Evolutionary conservation across 768 basidiomycete species (phyloP), one percentile per base, ranked within the genome.

Genomic region (Serendipita indica): DNA sequence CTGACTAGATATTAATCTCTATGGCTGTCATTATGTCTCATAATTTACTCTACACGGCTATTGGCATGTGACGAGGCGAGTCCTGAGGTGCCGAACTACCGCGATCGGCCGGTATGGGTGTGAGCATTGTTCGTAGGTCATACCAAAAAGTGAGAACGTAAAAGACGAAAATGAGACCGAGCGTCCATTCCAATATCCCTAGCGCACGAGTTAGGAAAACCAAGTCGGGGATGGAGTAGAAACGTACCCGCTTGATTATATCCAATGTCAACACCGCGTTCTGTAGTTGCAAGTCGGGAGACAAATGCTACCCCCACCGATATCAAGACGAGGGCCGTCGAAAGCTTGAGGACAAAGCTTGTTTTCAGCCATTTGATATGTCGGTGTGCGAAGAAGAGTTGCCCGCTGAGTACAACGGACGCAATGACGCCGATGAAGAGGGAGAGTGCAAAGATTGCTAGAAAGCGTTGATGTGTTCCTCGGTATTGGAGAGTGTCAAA

Each of bases 141-240:
- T 77, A 84, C 62, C 69, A 79, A 70, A 85, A 89, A 0, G 84
- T 83, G 60, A 86, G 71, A 35, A 87, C 70, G 68, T 84, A 89
- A 63, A 86, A 75, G 3, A 82, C 81, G 68, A 81, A 87, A 6
- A 83, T 79, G 58, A 88, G 81, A 2, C 77, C 76, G 54, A 89
- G 84, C 0, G 68, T 65, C 86, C 86, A 89, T 68, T 89, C 87
- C 4, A 89, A 64, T 58, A 87, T 68, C 16, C 76, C 84, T 80
- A 41, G 49, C 6, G 35, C n/a, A n/a, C n/a, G n/a, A 18, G 33
- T 30, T 3, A 22, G 33, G n/a, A 3, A 34, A 37, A 37, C n/a
- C n/a, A 37, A n/a, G n/a, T 37, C 35, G 35, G 35, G 35, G 35
- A 37, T 10, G 10, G 35, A n/a, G 10, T 10, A 37, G n/a, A n/a